Evolutionary conservation across 2,329 filamentous ascomycete genomes (phyloP), one percentile per base, ranked within the genome.

Genomic region (Aspergillus melleus): DNA sequence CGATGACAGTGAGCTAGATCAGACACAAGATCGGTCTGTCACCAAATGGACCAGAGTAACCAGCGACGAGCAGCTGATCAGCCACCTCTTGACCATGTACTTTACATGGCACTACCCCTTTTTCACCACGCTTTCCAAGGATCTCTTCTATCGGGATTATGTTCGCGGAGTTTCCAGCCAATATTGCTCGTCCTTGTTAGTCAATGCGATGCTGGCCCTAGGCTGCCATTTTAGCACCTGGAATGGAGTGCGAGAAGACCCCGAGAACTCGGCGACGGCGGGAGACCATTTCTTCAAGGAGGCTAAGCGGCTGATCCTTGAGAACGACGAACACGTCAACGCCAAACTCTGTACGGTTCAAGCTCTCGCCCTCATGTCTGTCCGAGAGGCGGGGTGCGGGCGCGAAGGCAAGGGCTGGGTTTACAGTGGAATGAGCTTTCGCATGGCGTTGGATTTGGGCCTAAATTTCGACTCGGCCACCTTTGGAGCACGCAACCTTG

Each of bases 91-190:
- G 72, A 94, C 93, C 70, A 93, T 98, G 91, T 99, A 99, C 77
- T 98, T 98, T 78, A 92, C 88, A 68, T 98, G 94, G 90, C 95
- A 98, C 76, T 98, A 98, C 75, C 89, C 92, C 19, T 98, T 95
- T 77, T 99, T 98, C 74, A 94, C 92, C 4, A 95, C 91, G 0
- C 81, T 98, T 6, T 94, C 93, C 12, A 96, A 91, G 73, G 87
- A 84, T 42, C 80, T 96, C 32, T 98, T 99, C 73, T 93, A 91
- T 72, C 85, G 89, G 47, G 93, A 98, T 73, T 97, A 96, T 68
- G 75, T 89, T 49, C 84, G 83, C 14, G 94, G 95, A 0, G 76
- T 81, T 74, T 70, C 85, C 49, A 90, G 87, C 0, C 83, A 88
- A 6, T 94, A 97, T 74, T 98, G 95, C 76, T 96, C 94, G 0